Percentiles rank a stretch among this genome's conserved stretches.
phyloP scores from a whole-genome alignment of 257 asterid species.

The Rubia yunnanensis region DNA sequence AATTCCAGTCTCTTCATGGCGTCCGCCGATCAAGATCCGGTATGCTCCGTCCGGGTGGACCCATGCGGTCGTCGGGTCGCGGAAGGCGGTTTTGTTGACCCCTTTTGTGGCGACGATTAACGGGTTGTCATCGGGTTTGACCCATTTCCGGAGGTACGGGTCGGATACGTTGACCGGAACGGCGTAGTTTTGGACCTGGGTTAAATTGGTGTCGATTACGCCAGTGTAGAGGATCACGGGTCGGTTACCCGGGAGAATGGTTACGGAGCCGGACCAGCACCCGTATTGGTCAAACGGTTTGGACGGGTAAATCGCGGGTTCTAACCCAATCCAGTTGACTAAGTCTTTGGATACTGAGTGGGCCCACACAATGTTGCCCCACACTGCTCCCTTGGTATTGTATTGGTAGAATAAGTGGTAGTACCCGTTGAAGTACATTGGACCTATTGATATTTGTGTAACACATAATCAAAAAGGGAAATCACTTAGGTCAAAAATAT shows the following conservation, averaged over 20 bases:
- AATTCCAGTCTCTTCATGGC: conserved; percentile 28
- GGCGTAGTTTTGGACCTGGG: conserved; percentile 78
- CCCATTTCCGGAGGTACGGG: conserved; percentile 50
- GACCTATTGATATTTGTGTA: conserved; percentile 26
- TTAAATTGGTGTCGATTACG: conserved; percentile 29
- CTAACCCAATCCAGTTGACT: conserved; percentile 47
- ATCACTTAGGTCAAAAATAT: too few species aligned
- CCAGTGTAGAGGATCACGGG: conserved; percentile 77
- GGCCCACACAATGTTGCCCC: conserved; percentile 84
- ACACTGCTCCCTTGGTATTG: conserved; percentile 61
- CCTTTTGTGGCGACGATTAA: conserved; percentile 28
- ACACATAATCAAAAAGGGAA: background rate
- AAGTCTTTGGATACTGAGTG: conserved; percentile 66
- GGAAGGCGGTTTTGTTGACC: conserved; percentile 45
- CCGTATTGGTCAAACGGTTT: conserved; percentile 53
- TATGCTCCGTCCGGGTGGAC: conserved; percentile 40
- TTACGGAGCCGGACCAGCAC: conserved; percentile 88
- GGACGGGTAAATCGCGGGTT: conserved; percentile 49
- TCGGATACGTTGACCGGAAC: conserved; percentile 58
- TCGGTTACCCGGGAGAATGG: conserved; percentile 51
- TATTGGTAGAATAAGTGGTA: conserved; percentile 75
- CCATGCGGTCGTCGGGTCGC: conserved; percentile 89
- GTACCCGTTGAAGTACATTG: conserved; percentile 60
- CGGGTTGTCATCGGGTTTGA: conserved; percentile 70
- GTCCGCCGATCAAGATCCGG: conserved; percentile 44